Conservation (phyloP, 768 basidiomycete genomes). For the Agrocybe praecox region DNA sequence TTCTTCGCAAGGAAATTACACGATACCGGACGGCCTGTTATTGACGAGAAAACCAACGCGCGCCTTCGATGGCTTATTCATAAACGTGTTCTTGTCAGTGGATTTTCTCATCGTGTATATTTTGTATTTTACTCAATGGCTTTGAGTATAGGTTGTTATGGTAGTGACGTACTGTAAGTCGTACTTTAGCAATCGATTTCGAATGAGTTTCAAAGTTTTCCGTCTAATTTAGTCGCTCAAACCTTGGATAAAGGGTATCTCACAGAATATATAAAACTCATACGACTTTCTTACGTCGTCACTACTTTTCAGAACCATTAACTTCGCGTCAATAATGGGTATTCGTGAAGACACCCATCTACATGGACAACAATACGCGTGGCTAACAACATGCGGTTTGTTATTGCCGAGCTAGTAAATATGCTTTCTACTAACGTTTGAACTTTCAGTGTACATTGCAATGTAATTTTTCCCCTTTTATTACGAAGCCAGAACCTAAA, state of each 20-base stretch:
- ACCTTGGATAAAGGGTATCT: constrained; percentile 48
- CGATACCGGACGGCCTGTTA: constrained; percentile 27
- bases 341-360: constrained; percentile 45
- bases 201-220: not conserved
- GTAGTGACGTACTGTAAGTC: constrained; percentile 43
- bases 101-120: not conserved
- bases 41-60: constrained; percentile 43
- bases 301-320: constrained; percentile 35
- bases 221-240: constrained; percentile 34
- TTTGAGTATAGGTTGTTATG: constrained; percentile 37
- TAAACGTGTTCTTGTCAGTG: constrained; percentile 42
- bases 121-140: not conserved
- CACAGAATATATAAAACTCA: not conserved
- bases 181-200: constrained; percentile 1
- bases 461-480: constrained; percentile 25
- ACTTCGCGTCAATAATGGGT: constrained; percentile 51
- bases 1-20: constrained; percentile 37
- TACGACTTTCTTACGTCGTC: not conserved
- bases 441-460: constrained; percentile 37
- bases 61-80: constrained; percentile 49
- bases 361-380: constrained; percentile 50
- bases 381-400: constrained; percentile 49
- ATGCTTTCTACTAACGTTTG: not conserved
- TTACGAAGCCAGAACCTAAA: not conserved
- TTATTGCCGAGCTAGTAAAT: not conserved